Evolutionary conservation across 2,329 filamentous ascomycete species (phyloP), one percentile per base, ranked within the genome.

Genomic region (Berkeleyomyces rouxiae): DNA sequence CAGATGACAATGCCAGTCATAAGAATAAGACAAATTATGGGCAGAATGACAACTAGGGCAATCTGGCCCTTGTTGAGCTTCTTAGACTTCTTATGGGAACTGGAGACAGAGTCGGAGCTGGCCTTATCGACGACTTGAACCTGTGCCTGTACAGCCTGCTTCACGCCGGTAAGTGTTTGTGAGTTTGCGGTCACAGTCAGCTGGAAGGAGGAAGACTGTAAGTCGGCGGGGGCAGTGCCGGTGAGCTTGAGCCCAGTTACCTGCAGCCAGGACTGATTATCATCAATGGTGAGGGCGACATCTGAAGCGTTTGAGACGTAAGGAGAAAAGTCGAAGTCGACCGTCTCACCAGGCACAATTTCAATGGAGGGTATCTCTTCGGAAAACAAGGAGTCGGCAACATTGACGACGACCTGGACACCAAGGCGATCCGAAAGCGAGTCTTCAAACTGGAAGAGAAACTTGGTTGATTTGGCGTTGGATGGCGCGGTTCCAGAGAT

Each of bases 401-500:
- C 67, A 39, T 72, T 72, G 16, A 75, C 65, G 13, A 71, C 69
- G 43, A 85, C 71, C 13, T 80, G 76, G 2, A 83, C 77, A 47
- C 76, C 78, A 3, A 87, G 81, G 11, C 73, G 74, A 68, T 88
- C 81, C 11, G 81, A 79, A 66, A 79, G 82, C 10, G 73, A 71
- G 69, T 88, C 85, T 10, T 73, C 77, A 7, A 83, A 83, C 10
- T 74, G 77, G 43, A 90, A 74, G 1, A 78, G 82, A 57, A 92
- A 78, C 67, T 85, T 86, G 37, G 79, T 76, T 3, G 83, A 81
- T 58, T 76, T 75, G 3, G 82, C 79, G 59, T 76, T 74, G n/a
- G 75, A 69, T 0, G 84, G 82, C 2, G 86, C 82, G 1, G 74
- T 86, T 2, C 90, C 90, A 40, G 74, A 77, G 5, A 95, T 72